Evolutionary conservation across 2,329 filamentous ascomycete species (phyloP).

Genomic region (Tolypocladium tundrense): DNA sequence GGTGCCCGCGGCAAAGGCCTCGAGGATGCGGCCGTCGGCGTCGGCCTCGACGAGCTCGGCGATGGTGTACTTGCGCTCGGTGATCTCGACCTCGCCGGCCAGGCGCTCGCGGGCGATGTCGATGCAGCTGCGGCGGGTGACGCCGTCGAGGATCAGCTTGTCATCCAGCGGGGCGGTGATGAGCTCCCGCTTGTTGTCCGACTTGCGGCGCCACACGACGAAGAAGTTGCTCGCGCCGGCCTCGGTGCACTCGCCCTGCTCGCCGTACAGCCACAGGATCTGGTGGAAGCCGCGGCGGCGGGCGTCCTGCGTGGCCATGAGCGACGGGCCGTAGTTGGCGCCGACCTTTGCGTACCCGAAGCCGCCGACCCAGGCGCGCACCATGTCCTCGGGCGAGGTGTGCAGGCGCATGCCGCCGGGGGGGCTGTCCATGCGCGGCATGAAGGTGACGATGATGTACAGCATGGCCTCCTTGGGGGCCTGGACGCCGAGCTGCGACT

Average conservation of each 20-base stretch:
- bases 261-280: conserved; percentile 86
- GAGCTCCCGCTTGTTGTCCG: conserved; percentile 47
- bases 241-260: conserved; percentile 72
- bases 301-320: conserved; percentile 71
- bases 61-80: conserved; percentile 78
- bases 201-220: conserved; percentile 56
- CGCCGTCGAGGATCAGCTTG: conserved; percentile 75
- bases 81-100: conserved; percentile 51
- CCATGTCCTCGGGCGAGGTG: conserved; percentile 70
- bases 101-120: conserved; percentile 60
- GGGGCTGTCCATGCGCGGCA: conserved; percentile 44
- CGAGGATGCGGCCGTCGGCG: conserved; percentile 65
- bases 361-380: conserved; percentile 86
- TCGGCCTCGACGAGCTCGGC: conserved; percentile 63
- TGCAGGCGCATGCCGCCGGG: conserved; percentile 59
- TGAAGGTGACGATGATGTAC: conserved; percentile 65
- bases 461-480: conserved; percentile 74
- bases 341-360: conserved; percentile 90
- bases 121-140: conserved; percentile 74
- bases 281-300: conserved; percentile 67
- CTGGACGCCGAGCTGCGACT: conserved; percentile 70
- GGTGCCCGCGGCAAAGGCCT: conserved; percentile 81
- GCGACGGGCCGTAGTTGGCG: conserved; percentile 81
- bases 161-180: conserved; percentile 77
- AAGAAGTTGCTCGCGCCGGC: conserved; percentile 92